Conservation (phyloP, 495 filamentous ascomycete species). For the Choiromyces venosus region DNA sequence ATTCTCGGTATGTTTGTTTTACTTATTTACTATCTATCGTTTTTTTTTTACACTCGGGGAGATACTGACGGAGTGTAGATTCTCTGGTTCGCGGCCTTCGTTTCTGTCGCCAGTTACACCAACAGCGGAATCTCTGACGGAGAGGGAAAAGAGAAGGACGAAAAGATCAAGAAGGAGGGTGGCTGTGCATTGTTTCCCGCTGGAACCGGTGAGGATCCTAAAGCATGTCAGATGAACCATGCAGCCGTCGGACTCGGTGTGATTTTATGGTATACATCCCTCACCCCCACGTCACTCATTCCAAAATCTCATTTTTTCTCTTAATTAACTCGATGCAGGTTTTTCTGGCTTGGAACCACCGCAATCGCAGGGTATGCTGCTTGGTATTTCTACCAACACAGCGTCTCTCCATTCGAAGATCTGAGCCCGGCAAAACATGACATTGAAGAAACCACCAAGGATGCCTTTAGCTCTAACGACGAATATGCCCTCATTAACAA, state of each 20-base stretch:
- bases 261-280: conserved; percentile 65
- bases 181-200: conserved; percentile 35
- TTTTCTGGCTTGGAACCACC: conserved; percentile 67
- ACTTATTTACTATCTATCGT: background rate
- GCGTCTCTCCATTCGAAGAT: conserved; percentile 44
- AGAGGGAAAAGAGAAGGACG: conserved; percentile 39
- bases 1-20: conserved; percentile 49
- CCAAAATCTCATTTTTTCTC: conserved; percentile 8
- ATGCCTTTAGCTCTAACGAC: conserved; percentile 42
- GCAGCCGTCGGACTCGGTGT: conserved; percentile 72
- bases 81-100: conserved; percentile 80
- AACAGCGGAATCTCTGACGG: conserved; percentile 42
- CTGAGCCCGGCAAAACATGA: conserved; percentile 24
- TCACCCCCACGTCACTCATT: background rate
- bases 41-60: background rate
- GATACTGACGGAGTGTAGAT: conserved; percentile 43
- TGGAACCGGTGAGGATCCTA: conserved; percentile 35
- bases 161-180: conserved; percentile 23
- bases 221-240: conserved; percentile 65
- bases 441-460: conserved; percentile 41
- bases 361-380: conserved; percentile 72
- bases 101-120: conserved; percentile 67
- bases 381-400: conserved; percentile 70
- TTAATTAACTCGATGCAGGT: conserved; percentile 47
- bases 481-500: conserved; percentile 41